Evolutionary conservation across 2,329 filamentous ascomycete species (phyloP).

Genomic region (Bipolaris cookei): DNA sequence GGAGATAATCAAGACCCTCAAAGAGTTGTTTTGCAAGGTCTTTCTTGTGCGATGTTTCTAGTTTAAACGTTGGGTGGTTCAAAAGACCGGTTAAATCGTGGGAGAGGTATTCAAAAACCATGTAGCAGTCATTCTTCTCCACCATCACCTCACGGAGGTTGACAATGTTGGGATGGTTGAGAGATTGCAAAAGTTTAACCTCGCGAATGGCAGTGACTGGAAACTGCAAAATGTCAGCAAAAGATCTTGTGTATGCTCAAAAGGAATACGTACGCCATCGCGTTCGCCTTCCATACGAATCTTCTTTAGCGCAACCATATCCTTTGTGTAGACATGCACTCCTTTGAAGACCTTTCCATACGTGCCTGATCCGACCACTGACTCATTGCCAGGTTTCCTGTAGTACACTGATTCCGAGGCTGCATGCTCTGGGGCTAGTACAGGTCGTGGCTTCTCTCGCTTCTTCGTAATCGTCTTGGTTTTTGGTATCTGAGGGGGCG

Average conservation of each 20-base stretch:
- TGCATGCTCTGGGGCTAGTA: constrained; percentile 73
- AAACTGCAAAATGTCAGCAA: constrained; percentile 58
- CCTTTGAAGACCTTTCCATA: constrained; percentile 96
- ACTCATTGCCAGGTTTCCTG: constrained; percentile 95
- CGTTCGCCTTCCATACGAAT: constrained; percentile 93
- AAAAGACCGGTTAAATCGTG: constrained; percentile 94
- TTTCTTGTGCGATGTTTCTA: constrained; percentile 87
- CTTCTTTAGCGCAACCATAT: constrained; percentile 83
- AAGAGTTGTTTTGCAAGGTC: constrained; percentile 92
- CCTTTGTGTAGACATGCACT: constrained; percentile 88
- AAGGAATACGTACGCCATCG: constrained; percentile 64
- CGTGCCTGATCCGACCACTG: constrained; percentile 91
- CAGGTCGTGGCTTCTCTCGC: constrained; percentile 73
- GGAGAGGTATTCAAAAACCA: constrained; percentile 98
- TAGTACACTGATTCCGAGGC: constrained; percentile 90
- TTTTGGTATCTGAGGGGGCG: constrained; percentile 51
- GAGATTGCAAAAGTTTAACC: constrained; percentile 87
- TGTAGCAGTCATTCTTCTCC: constrained; percentile 97
- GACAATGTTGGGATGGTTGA: constrained; percentile 83
- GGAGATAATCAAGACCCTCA: constrained; percentile 90
- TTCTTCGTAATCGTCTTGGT: constrained; percentile 69
- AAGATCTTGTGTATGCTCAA: not conserved
- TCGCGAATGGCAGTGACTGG: constrained; percentile 90
- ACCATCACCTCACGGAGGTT: constrained; percentile 93
- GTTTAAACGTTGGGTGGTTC: constrained; percentile 89